Conservation (phyloP, 2,329 filamentous ascomycete species). For the Onygena corvina region DNA sequence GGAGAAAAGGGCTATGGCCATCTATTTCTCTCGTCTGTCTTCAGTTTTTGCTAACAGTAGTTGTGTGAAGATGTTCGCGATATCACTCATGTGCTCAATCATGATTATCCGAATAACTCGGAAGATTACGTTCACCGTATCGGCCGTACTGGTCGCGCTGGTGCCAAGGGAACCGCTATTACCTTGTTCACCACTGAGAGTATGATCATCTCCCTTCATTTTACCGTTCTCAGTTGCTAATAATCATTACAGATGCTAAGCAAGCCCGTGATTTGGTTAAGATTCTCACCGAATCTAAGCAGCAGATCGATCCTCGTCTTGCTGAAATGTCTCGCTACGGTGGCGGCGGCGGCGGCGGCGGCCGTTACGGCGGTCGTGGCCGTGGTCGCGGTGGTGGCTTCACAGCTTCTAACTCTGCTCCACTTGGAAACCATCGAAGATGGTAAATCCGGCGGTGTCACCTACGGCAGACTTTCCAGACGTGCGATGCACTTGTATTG, state of each 20-base stretch:
- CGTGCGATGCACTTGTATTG: slow-evolving; percentile 2
- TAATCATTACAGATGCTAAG: slow-evolving; percentile 55
- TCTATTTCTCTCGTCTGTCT: slow-evolving; percentile 37
- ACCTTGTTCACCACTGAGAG: slow-evolving; percentile 99
- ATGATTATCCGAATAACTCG: slow-evolving; percentile 96
- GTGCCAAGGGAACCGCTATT: slow-evolving; percentile 88
- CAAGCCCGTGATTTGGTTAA: slow-evolving; percentile 92
- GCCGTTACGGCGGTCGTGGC: slow-evolving; percentile 54
- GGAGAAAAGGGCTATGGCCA: slow-evolving; percentile 42
- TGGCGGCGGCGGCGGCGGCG: slow-evolving; percentile 60
- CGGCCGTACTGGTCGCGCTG: slow-evolving; percentile 58
- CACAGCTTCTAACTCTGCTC: slow-evolving; percentile 48
- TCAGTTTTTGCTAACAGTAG: slow-evolving; percentile 60
- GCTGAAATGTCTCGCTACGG: slow-evolving; percentile 91
- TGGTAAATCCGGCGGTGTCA: slow-evolving; percentile 37
- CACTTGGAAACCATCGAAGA: slow-evolving; percentile 44
- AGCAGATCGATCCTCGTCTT: slow-evolving; percentile 91
- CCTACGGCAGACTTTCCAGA: background rate
- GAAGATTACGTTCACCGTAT: slow-evolving; percentile 60
- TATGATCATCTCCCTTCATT: slow-evolving; percentile 46
- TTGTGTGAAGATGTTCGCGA: slow-evolving; percentile 92
- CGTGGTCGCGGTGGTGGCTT: slow-evolving; percentile 50
- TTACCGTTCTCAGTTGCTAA: slow-evolving; percentile 7
- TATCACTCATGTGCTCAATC: slow-evolving; percentile 99
- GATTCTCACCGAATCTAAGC: slow-evolving; percentile 91